Evolutionary conservation across 768 basidiomycete genomes (phyloP).

Genomic region (Tulasnella sp.): DNA sequence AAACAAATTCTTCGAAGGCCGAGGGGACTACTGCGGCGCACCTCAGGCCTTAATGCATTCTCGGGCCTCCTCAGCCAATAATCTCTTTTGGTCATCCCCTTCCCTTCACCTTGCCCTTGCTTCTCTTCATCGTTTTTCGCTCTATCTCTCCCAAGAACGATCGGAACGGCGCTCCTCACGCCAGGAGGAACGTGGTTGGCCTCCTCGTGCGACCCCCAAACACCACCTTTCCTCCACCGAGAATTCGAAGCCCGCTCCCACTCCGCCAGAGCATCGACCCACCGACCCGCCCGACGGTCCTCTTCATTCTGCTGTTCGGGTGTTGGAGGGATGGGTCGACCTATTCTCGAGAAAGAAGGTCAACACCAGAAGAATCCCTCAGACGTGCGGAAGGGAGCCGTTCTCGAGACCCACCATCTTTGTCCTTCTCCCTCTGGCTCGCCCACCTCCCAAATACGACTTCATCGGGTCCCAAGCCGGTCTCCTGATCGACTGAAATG

Average conservation of each 20-base stretch:
- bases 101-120: background rate
- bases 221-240: slow-evolving; percentile 21
- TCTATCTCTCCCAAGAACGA: background rate
- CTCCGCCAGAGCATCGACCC: slow-evolving; percentile 36
- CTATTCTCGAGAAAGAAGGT: background rate
- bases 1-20: background rate
- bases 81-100: slow-evolving; percentile 41
- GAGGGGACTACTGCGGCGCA: slow-evolving; percentile 34
- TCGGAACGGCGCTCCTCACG: slow-evolving; percentile 11
- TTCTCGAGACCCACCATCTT: background rate
- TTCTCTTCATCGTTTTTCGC: background rate
- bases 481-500: slow-evolving; percentile 65
- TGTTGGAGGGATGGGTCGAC: background rate
- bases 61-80: slow-evolving; percentile 46
- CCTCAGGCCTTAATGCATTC: slow-evolving; percentile 70
- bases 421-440: background rate
- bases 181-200: slow-evolving; percentile 16
- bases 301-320: slow-evolving; percentile 43
- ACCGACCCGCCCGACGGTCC: slow-evolving; percentile 41
- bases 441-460: slow-evolving; percentile 39
- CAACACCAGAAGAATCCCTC: background rate
- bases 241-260: slow-evolving; percentile 40
- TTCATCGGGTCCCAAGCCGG: slow-evolving; percentile 66
- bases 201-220: slow-evolving; percentile 22
- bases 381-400: no score